These are phyloP conservation scores for Potentilla sterilis DNA, from an alignment of 306 rosid genomes.

Conservation along the genomic window DNA sequence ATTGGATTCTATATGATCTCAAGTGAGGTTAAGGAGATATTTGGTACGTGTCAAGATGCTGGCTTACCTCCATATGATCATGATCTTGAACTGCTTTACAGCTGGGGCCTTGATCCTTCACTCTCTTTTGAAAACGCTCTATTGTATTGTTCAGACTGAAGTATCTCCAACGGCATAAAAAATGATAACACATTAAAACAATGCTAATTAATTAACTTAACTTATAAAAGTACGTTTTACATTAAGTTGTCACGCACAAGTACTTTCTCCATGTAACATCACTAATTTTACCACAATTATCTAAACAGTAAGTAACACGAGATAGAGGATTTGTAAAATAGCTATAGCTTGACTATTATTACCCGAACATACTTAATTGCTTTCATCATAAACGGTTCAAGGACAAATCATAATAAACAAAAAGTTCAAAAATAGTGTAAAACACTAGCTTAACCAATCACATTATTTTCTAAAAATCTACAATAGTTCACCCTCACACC, in stretches of 20 bases:
- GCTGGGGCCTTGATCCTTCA: constrained; percentile 40
- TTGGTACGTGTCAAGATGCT: not conserved
- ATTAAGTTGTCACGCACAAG: too few relatives aligned
- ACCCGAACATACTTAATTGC: too few relatives aligned
- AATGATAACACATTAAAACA: not conserved
- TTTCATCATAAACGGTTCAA: not conserved
- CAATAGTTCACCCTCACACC: not conserved
- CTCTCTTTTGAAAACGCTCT: constrained; percentile 70
- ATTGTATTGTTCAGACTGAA: constrained; percentile 68
- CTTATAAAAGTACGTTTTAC: too few relatives aligned
- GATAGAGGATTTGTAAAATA: too few relatives aligned
- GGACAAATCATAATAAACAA: not conserved
- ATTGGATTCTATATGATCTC: not conserved
- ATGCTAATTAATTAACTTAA: not conserved
- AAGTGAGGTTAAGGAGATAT: not conserved
- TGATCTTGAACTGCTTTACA: constrained; percentile 32
- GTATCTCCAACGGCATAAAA: constrained; percentile 34
- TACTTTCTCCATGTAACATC: too few relatives aligned
- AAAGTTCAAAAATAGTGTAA: not conserved
- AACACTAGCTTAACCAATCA: not conserved
- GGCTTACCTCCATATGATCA: constrained; percentile 49
- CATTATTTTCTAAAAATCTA: not conserved
- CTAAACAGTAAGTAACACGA: too few relatives aligned
- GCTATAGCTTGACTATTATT: too few relatives aligned
- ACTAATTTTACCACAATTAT: too few relatives aligned